Evolutionary conservation across 2,329 filamentous ascomycete species (phyloP).

Genomic region (Reticulascus tulasneorum): DNA sequence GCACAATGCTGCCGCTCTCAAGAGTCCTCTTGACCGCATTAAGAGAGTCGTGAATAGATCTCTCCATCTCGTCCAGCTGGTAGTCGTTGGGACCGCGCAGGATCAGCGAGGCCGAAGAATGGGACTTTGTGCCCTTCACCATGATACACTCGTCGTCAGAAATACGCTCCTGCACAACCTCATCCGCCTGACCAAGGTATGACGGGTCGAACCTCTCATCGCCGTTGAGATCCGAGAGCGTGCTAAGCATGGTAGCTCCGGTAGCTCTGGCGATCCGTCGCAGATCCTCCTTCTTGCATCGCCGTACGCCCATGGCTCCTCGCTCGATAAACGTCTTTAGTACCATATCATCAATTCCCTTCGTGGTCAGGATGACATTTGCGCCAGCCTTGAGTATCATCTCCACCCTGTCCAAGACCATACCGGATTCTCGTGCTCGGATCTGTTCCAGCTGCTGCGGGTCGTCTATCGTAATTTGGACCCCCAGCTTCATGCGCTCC

Average conservation of each 20-base stretch:
- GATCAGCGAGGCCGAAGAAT: slow-evolving; percentile 92
- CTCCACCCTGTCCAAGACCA: slow-evolving; percentile 89
- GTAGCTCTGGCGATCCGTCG: slow-evolving; percentile 94
- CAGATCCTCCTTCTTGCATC: slow-evolving; percentile 98
- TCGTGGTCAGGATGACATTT: slow-evolving; percentile 94
- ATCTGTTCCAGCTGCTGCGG: slow-evolving; percentile 98
- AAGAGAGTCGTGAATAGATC: slow-evolving; percentile 93
- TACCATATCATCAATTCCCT: slow-evolving; percentile 95
- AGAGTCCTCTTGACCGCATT: slow-evolving; percentile 96
- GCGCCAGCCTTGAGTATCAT: slow-evolving; percentile 97
- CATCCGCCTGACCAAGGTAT: slow-evolving; percentile 85
- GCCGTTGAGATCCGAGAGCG: slow-evolving; percentile 91
- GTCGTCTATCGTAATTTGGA: slow-evolving; percentile 97
- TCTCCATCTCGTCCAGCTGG: slow-evolving; percentile 98
- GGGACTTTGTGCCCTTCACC: slow-evolving; percentile 90
- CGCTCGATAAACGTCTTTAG: slow-evolving; percentile 92
- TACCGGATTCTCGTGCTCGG: slow-evolving; percentile 83
- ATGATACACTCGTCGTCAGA: slow-evolving; percentile 98
- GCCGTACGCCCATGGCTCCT: slow-evolving; percentile 90
- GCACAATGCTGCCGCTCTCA: slow-evolving; percentile 94
- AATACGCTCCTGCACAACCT: slow-evolving; percentile 96
- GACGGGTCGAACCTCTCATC: slow-evolving; percentile 95
- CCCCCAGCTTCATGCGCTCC: slow-evolving; percentile 97
- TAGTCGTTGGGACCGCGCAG: slow-evolving; percentile 95
- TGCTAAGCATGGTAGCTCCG: slow-evolving; percentile 87